Base-by-base conservation (phyloP, 106 monocot species). In the Allium fistulosum region DNA sequence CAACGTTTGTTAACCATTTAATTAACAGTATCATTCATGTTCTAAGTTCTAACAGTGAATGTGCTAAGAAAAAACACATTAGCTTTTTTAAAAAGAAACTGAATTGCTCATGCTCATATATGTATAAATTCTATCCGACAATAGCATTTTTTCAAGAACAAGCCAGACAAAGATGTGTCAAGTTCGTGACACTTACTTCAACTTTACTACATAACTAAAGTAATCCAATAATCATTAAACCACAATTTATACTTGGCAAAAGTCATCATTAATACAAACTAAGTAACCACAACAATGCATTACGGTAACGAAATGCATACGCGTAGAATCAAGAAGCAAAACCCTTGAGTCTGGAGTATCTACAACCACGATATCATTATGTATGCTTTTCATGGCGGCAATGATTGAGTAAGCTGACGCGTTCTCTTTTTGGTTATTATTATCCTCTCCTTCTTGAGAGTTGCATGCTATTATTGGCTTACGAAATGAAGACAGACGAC, bases 301-400 rank as follows among this genome's bases (percentile, higher is more conserved):
- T 37, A 37, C 37, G 37, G 3, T 18, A 37, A 27, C 11, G 58
- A 7, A 9, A 7, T 17, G 16, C 67, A 68, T 77, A 89, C 88
- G 82, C 55, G 77, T 70, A 53, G 79, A 74, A 62, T 89, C 88
- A 47, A 89, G 88, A 14, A 89, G 82, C 53, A 89, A 74, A 52
- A 78, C n/a, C 66, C 81, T 79, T 17, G 85, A 61, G 11, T 53
- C 59, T 14, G 85, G 77, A 45, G 69, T 82, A 47, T 89, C 88
- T 1, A 89, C 78, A 58, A 89, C 79, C 57, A 85, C 59, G 37
- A 89, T 85, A 1, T 89, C 82, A 46, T 89, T 89, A 75, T 77
- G 63, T 27, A 15, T 59, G 72, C 71, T 85, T 8, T 51, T 71
- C 26, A 82, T 51, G 46, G 71, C 37, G 6, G 75, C 53, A 15